Percentiles rank a stretch among this genome's conserved stretches.
Conservation (phyloP, 148 eudicot genomes). For the Tetragonia tetragonoides region DNA sequence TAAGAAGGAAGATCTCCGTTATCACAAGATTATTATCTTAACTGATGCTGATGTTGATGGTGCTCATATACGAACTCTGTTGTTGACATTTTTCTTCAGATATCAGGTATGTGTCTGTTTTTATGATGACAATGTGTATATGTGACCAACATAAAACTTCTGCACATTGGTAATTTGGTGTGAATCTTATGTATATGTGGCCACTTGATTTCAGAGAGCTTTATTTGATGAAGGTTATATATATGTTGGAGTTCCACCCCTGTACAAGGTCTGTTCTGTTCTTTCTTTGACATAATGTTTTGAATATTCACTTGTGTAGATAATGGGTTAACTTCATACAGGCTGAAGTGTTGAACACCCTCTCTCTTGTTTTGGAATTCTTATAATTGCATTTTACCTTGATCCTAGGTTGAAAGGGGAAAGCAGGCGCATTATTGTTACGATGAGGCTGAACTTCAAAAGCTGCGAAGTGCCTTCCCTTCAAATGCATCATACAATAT, state of each 20-base stretch:
- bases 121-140: not conserved
- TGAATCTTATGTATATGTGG: not conserved
- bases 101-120: constrained; percentile 61
- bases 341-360: not conserved
- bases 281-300: constrained; percentile 12
- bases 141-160: not conserved
- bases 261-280: constrained; percentile 67
- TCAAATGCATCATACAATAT: constrained; percentile 86
- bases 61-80: constrained; percentile 87
- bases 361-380: not conserved
- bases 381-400: not conserved
- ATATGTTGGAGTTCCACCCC: constrained; percentile 97
- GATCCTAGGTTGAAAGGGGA: constrained; percentile 80
- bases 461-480: constrained; percentile 64
- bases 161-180: not conserved
- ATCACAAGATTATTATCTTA: constrained; percentile 89
- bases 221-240: constrained; percentile 90
- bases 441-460: constrained; percentile 67
- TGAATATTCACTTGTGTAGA: constrained; percentile 1
- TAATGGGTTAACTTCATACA: not conserved
- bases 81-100: constrained; percentile 91
- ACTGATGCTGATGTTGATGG: constrained; percentile 99
- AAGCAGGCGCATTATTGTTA: constrained; percentile 82
- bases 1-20: constrained; percentile 77
- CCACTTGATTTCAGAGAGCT: constrained; percentile 65